A percentile compares a stretch with the other conserved stretches of the same genome.
These are phyloP conservation scores for Parmelia sp. DNA, from an alignment of 495 filamentous ascomycete species.

Conservation along the genomic window DNA sequence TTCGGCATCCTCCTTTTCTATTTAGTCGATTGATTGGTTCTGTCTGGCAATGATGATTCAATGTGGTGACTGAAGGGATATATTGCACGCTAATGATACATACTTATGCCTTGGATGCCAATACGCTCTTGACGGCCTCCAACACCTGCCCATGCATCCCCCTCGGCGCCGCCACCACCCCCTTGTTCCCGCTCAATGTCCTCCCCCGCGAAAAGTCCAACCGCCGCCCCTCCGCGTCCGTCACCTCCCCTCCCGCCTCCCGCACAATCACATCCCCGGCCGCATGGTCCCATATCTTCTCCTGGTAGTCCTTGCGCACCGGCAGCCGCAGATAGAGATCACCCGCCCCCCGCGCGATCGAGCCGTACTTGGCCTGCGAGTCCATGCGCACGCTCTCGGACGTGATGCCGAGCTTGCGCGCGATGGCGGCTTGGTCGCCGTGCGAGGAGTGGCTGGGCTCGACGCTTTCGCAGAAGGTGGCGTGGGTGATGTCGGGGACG, in stretches of 20 bases:
- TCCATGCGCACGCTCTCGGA: constrained; percentile 84
- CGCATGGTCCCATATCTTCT: constrained; percentile 99
- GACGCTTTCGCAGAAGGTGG: constrained; percentile 92
- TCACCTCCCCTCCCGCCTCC: constrained; percentile 89
- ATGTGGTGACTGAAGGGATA: no score
- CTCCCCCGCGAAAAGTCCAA: constrained; percentile 82
- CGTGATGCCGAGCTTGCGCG: constrained; percentile 75
- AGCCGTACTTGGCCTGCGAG: constrained; percentile 96
- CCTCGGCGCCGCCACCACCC: constrained; percentile 80
- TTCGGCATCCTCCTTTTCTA: no score
- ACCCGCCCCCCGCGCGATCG: constrained; percentile 88
- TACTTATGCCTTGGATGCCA: constrained; percentile 42
- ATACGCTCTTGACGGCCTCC: constrained; percentile 71
- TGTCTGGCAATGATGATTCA: no score
- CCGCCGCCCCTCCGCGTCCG: constrained; percentile 69
- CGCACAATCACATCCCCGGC: constrained; percentile 92
- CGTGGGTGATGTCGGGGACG: constrained; percentile 64
- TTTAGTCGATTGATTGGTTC: no score
- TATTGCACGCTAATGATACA: no score
- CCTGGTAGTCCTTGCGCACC: constrained; percentile 76
- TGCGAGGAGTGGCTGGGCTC: constrained; percentile 88
- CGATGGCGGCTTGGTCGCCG: constrained; percentile 77
- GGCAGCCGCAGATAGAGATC: constrained; percentile 92
- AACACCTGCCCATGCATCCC: constrained; percentile 71
- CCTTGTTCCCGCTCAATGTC: constrained; percentile 83